Evolutionary conservation across 257 asterid species (phyloP), one percentile per base, ranked within the genome.

Genomic region (Penstemon eatonii): DNA sequence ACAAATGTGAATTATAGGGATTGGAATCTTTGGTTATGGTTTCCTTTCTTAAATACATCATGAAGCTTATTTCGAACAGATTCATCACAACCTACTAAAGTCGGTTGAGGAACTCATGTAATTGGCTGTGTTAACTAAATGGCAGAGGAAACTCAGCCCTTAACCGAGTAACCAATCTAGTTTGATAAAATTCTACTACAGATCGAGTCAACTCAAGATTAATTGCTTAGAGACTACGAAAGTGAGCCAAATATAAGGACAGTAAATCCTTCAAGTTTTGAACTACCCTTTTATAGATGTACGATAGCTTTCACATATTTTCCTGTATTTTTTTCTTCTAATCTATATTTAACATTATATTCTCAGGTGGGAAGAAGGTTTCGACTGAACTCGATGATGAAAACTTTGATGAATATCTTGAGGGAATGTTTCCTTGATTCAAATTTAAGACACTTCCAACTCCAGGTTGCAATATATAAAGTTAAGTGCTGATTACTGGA

Each of bases 401-500:
- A 25, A 84, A 85, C 83, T 88, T 90, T 39, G 92, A 93, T 1
- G 95, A 90, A 79, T 90, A 82, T 79, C 93, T 93, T 9, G 83
- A 82, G 49, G 99, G 96, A 63, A 88, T 93, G 99, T 93, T 93
- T 83, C 97, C 89, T 77, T 90, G 86, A 88, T 1, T 25, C 33
- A 25, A 25, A 25, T 25, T 25, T 25, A 25, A 25, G 33, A 25
- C 2, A 25, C 33, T 25, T 25, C 2, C 3, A 25, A 25, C 33
- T 25, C 33, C 33, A 25, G 33, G 2, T 25, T 25, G 33, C 33
- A 25, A 25, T 25, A 25, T 25, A 25, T 25, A 25, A 25, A 25
- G 33, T 25, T 25, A 25, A 25, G 33, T 25, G 33, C 33, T 25
- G 33, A 25, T 25, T 25, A 25, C 33, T 25, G 33, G 1, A 25